Evolutionary conservation across 768 basidiomycete species (phyloP), one percentile per base, ranked within the genome.

Genomic region (Mycena rebaudengoi): DNA sequence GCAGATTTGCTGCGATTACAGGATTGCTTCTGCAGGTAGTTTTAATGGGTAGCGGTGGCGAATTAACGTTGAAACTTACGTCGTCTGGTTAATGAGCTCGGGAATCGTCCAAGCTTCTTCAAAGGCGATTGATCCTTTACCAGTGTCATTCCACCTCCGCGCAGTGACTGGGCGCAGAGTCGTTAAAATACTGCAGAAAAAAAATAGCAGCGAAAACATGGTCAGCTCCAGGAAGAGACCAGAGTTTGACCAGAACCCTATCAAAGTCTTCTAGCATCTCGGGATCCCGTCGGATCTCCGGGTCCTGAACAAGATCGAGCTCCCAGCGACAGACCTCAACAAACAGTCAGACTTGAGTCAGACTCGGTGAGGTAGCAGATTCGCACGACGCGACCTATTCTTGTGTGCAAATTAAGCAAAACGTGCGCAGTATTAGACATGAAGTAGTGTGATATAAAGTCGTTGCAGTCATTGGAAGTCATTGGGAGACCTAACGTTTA

Each of bases 21-120:
- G 35, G 35, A 37, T 20, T 45, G 20, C 16, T 45, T n/a, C n/a
- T n/a, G 16, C 43, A 45, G 43, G 43, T n/a, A 37, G 10, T 37
- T 37, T 37, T 10, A 37, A 37, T 10, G 18, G 35, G 35, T 37
- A 37, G 35, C 35, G 35, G 10, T 18, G 43, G 23, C 43, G 43
- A 45, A 45, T 45, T 37, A 37, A 37, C 18, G 43, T 20, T 44
- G 43, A 20, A 44, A n/a, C n/a, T n/a, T 44, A 75, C 76, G 67
- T 71, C 43, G 72, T 63, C 39, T 70, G 67, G 50, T 54, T 51
- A 8, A 76, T 41, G 10, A 80, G 74, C 21, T 76, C 76, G 13
- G 78, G 75, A 7, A 74, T 74, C 4, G 76, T 77, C 77, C 78
- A 80, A 0, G 79, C 79, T 65, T 80, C 79, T 61, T 80, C 79